A percentile compares a stretch with the other conserved stretches of the same genome.
Evolutionary conservation across 2,329 filamentous ascomycete species (phyloP).

Genomic region (Clonostachys solani): DNA sequence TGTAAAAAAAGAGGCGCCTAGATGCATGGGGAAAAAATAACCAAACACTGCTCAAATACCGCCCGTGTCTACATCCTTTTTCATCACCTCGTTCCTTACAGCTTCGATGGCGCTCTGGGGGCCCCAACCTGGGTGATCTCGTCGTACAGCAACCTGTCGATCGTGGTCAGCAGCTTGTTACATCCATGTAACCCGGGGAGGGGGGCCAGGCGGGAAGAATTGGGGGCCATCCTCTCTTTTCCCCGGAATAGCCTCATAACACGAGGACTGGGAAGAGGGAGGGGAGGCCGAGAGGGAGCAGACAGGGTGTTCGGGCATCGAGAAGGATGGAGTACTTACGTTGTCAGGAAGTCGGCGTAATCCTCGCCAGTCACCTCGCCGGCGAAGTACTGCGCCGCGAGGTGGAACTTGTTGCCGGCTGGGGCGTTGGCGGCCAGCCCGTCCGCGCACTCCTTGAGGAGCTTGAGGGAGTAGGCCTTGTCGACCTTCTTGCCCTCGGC

Average conservation of each 20-base stretch:
- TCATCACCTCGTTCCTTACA: constrained; percentile 31
- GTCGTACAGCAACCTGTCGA: constrained; percentile 71
- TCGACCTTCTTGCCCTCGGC: constrained; percentile 88
- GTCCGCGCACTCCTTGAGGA: constrained; percentile 82
- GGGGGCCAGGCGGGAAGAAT: neutral
- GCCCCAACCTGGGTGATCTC: constrained; percentile 75
- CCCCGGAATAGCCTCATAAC: no score
- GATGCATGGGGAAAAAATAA: neutral
- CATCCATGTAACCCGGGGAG: neutral
- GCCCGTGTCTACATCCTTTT: neutral
- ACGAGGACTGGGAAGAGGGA: constrained; percentile 4
- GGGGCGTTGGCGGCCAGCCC: constrained; percentile 69
- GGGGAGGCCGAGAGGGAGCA: neutral
- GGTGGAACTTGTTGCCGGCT: constrained; percentile 86
- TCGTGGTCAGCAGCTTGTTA: constrained; percentile 7
- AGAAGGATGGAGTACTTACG: constrained; percentile 45
- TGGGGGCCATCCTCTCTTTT: neutral
- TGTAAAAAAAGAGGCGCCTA: no score
- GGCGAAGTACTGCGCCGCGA: constrained; percentile 90
- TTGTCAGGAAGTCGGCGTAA: constrained; percentile 92
- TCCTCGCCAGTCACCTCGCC: constrained; percentile 94
- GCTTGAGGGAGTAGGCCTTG: constrained; percentile 82
- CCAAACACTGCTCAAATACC: neutral
- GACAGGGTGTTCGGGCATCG: neutral
- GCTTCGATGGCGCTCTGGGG: constrained; percentile 57